Evolutionary conservation across 1,139 yeast genomes (phyloP).

Genomic region (Lipomyces yarrowii): DNA sequence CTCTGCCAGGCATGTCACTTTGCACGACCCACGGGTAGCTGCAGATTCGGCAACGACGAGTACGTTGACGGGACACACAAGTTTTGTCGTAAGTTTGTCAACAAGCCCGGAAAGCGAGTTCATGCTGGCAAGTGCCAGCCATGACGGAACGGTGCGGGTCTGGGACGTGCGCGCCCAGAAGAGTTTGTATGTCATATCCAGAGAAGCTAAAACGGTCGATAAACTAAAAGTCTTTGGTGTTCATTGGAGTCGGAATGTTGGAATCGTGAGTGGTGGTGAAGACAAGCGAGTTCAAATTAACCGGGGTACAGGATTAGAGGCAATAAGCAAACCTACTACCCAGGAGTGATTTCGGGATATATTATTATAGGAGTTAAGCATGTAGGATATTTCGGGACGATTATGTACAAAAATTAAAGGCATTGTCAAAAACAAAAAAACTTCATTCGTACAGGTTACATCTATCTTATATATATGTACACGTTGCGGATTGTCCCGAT

Average conservation of each 20-base stretch:
- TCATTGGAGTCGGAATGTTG: slow-evolving; percentile 77
- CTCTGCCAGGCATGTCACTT: slow-evolving; percentile 90
- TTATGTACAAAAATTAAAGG: not conserved
- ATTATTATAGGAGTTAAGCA: not conserved
- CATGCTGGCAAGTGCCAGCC: slow-evolving; percentile 86
- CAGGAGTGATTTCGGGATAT: not conserved
- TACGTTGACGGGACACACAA: slow-evolving; percentile 86
- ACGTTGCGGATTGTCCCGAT: not conserved
- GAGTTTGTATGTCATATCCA: slow-evolving; percentile 45
- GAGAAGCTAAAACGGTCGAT: slow-evolving; percentile 31
- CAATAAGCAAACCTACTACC: not conserved
- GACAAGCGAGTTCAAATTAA: slow-evolving; percentile 92
- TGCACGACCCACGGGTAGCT: slow-evolving; percentile 80
- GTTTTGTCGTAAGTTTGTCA: slow-evolving; percentile 80
- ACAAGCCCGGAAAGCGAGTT: slow-evolving; percentile 75
- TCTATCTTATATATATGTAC: not conserved
- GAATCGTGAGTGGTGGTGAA: slow-evolving; percentile 91
- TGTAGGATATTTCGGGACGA: not conserved
- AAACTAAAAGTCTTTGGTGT: slow-evolving; percentile 77
- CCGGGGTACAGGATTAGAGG: slow-evolving; percentile 26
- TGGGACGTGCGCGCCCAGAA: slow-evolving; percentile 94
- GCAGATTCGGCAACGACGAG: slow-evolving; percentile 51
- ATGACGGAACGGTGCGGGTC: slow-evolving; percentile 91
- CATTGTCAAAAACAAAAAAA: not conserved
- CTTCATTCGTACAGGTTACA: not conserved